Conservation (phyloP, 805 yeast species). For the Sungouiella thailandica region DNA sequence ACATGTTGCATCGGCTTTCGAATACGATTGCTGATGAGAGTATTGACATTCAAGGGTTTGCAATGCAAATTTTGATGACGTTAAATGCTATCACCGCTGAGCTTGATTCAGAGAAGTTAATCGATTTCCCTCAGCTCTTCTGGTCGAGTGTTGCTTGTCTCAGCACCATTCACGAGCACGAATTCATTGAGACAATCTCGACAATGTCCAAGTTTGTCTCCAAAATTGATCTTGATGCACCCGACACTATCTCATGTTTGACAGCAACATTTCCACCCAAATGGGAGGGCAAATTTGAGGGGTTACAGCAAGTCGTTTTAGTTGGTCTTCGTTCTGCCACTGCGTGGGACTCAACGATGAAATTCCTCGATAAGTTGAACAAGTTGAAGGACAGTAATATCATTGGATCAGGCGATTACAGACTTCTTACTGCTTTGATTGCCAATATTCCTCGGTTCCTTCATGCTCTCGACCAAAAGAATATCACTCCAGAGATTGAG, state of each 20-base stretch:
- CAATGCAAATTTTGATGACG: constrained; percentile 96
- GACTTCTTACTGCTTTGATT: constrained; percentile 67
- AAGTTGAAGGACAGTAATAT: constrained; percentile 65
- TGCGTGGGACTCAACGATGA: constrained; percentile 73
- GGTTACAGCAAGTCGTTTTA: constrained; percentile 73
- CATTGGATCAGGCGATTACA: constrained; percentile 63
- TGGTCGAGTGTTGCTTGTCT: constrained; percentile 95
- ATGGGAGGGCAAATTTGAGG: constrained; percentile 94
- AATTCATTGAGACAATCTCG: constrained; percentile 81
- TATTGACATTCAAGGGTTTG: constrained; percentile 88
- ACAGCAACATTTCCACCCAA: constrained; percentile 86
- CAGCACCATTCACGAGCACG: constrained; percentile 87
- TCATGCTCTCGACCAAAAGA: constrained; percentile 62
- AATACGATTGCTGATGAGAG: constrained; percentile 90
- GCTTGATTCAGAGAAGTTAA: constrained; percentile 67
- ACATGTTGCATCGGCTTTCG: constrained; percentile 88
- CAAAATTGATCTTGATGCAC: constrained; percentile 80
- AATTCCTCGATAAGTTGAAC: constrained; percentile 68
- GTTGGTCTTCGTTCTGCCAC: constrained; percentile 79
- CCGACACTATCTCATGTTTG: constrained; percentile 78
- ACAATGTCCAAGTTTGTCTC: constrained; percentile 77
- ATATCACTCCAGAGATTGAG: constrained; percentile 44
- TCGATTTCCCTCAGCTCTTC: constrained; percentile 87
- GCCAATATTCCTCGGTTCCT: constrained; percentile 81
- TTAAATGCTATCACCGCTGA: constrained; percentile 88